Conservation (phyloP, 2,329 filamentous ascomycete genomes). For the Fusarium goolgardi region DNA sequence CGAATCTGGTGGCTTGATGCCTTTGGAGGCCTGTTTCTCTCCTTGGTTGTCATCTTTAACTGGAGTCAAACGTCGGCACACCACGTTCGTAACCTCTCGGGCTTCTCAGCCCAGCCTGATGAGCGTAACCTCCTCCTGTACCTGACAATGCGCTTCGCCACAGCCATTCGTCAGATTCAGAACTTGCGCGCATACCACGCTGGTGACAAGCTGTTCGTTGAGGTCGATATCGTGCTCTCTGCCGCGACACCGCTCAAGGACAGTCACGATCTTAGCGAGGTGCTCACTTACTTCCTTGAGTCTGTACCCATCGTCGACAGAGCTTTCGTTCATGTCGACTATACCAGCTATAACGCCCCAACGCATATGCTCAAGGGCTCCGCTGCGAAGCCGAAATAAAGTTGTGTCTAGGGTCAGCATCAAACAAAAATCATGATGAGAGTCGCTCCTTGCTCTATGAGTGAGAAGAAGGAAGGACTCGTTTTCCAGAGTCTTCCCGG, state of each 20-base stretch:
- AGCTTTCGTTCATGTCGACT: conserved; percentile 76
- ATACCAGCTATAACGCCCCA: conserved; percentile 70
- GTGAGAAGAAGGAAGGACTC: not conserved
- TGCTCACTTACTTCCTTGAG: conserved; percentile 85
- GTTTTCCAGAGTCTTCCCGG: not conserved
- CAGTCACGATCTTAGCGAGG: conserved; percentile 82
- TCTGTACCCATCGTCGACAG: conserved; percentile 82
- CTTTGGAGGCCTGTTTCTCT: conserved; percentile 81
- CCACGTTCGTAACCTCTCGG: conserved; percentile 84
- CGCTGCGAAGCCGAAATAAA: conserved; percentile 41
- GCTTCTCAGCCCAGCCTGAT: conserved; percentile 81
- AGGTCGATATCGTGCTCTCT: conserved; percentile 85
- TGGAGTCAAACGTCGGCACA: conserved; percentile 79
- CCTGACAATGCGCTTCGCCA: conserved; percentile 92
- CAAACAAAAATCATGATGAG: not conserved
- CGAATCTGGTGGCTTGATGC: conserved; percentile 86
- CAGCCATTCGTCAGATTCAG: conserved; percentile 86
- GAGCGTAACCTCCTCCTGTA: conserved; percentile 89
- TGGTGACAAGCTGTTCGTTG: conserved; percentile 85
- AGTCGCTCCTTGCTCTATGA: not conserved
- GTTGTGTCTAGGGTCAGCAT: not conserved
- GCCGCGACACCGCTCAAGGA: conserved; percentile 80
- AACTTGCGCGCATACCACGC: conserved; percentile 87
- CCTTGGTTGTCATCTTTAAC: conserved; percentile 80
- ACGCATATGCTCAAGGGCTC: conserved; percentile 64